Evolutionary conservation across 1,284 basidiomycete genomes (phyloP).

Genomic region (Takashimella tepidaria): DNA sequence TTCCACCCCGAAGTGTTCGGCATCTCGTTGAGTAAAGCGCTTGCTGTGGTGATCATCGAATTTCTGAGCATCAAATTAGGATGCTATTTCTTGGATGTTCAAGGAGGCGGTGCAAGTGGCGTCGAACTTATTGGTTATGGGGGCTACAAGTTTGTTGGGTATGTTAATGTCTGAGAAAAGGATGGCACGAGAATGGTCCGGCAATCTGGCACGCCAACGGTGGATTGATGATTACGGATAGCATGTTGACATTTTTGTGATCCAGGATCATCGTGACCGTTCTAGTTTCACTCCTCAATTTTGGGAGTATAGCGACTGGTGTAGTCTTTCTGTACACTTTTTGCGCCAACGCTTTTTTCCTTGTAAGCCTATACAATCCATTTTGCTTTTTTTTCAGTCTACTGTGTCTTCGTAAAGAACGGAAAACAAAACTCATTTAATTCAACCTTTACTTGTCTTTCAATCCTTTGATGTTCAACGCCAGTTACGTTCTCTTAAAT

Average conservation of each 20-base stretch:
- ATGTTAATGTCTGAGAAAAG: too few species aligned
- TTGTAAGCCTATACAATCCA: conserved; percentile 56
- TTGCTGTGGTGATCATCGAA: conserved; percentile 75
- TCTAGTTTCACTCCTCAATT: conserved; percentile 43
- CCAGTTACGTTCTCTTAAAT: conserved; percentile 84
- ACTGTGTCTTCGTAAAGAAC: not conserved
- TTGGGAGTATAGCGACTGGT: conserved; percentile 63
- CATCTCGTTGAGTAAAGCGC: conserved; percentile 73
- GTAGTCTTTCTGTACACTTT: conserved; percentile 77
- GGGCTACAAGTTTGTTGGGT: conserved; percentile 98
- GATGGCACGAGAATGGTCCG: too few species aligned
- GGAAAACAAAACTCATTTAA: not conserved
- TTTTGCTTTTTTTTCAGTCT: too few species aligned
- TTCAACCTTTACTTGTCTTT: not conserved
- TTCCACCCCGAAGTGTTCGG: conserved; percentile 92
- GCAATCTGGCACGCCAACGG: not conserved
- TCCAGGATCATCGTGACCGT: conserved; percentile 46
- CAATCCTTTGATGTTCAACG: not conserved
- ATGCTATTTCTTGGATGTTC: conserved; percentile 83
- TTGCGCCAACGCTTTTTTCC: conserved; percentile 87
- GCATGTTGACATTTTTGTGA: not conserved
- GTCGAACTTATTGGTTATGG: conserved; percentile 63
- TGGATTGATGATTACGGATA: not conserved
- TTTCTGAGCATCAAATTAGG: conserved; percentile 83
- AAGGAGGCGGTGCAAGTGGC: conserved; percentile 63